Evolutionary conservation across 257 asterid genomes (phyloP).

Genomic region (Solanum bukasovii): DNA sequence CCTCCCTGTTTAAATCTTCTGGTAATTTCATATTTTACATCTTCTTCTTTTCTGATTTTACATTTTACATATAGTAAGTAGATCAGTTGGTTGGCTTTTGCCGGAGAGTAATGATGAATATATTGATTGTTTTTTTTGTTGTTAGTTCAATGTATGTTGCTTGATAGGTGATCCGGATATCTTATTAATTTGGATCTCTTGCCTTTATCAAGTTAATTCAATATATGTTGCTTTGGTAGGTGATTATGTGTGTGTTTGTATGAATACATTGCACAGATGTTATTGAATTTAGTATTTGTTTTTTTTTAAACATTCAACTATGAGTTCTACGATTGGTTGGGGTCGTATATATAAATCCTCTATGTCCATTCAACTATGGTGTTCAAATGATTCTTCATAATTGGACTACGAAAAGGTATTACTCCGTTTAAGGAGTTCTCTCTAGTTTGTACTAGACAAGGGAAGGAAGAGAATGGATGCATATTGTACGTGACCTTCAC

Average conservation of each 20-base stretch:
- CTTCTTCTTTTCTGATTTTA: background rate
- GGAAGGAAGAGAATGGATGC: background rate
- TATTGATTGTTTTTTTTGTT: background rate
- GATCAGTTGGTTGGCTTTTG: no score
- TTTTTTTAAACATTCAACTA: background rate
- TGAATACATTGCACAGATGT: background rate
- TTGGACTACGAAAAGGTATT: background rate
- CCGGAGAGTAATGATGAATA: background rate
- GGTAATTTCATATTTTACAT: background rate
- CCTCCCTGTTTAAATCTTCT: constrained; percentile 35
- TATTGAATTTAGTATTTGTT: background rate
- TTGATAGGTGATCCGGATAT: background rate
- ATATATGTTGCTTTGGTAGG: background rate
- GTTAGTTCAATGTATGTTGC: background rate
- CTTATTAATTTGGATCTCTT: background rate
- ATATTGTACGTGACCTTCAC: background rate
- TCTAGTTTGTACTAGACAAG: background rate
- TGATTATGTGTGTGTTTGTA: background rate
- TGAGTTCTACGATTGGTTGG: background rate
- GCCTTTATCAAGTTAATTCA: no score
- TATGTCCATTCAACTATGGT: background rate
- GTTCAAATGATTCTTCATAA: background rate
- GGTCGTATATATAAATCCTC: background rate
- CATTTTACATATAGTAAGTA: no score
- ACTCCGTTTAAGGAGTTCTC: background rate